These are phyloP conservation scores for Didymella sp. DNA, from an alignment of 2,329 filamentous ascomycete species.

Conservation along the genomic window DNA sequence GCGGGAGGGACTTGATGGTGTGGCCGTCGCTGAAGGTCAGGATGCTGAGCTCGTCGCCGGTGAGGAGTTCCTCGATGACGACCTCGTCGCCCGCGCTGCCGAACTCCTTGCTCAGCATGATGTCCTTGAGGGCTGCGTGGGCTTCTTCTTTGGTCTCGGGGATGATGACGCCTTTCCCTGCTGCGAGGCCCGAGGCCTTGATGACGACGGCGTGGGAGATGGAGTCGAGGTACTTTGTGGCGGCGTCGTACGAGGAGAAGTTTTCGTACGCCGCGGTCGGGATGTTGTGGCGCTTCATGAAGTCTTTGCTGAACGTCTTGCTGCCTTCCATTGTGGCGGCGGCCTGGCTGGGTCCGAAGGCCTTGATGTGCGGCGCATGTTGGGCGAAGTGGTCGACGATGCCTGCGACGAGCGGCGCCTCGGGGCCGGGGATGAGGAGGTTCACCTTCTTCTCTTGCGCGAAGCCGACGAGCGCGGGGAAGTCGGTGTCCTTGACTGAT, in stretches of 20 bases:
- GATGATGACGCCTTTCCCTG: constrained; percentile 94
- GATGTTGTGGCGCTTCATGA: constrained; percentile 90
- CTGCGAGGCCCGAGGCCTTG: constrained; percentile 91
- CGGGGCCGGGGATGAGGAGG: constrained; percentile 87
- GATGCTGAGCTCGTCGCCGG: constrained; percentile 91
- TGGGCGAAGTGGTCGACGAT: constrained; percentile 82
- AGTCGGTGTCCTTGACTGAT: constrained; percentile 75
- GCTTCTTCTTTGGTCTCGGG: constrained; percentile 83
- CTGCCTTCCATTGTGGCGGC: constrained; percentile 93
- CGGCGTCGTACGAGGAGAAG: constrained; percentile 78
- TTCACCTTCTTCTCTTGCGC: constrained; percentile 76
- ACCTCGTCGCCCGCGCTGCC: constrained; percentile 87
- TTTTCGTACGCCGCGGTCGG: constrained; percentile 92
- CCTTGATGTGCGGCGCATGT: constrained; percentile 65
- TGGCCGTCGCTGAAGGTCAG: constrained; percentile 91
- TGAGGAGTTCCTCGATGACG: constrained; percentile 92
- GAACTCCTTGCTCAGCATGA: constrained; percentile 90
- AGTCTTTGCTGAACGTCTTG: constrained; percentile 97
- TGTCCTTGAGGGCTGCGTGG: constrained; percentile 78
- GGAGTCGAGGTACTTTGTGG: constrained; percentile 70
- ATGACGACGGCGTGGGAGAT: constrained; percentile 67
- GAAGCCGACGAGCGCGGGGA: constrained; percentile 75
- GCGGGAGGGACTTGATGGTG: constrained; percentile 80
- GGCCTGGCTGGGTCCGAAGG: constrained; percentile 84
- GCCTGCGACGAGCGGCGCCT: constrained; percentile 91